These are phyloP conservation scores for Rhododendron molle DNA, from an alignment of 148 eudicot species.

Conservation along the genomic window DNA sequence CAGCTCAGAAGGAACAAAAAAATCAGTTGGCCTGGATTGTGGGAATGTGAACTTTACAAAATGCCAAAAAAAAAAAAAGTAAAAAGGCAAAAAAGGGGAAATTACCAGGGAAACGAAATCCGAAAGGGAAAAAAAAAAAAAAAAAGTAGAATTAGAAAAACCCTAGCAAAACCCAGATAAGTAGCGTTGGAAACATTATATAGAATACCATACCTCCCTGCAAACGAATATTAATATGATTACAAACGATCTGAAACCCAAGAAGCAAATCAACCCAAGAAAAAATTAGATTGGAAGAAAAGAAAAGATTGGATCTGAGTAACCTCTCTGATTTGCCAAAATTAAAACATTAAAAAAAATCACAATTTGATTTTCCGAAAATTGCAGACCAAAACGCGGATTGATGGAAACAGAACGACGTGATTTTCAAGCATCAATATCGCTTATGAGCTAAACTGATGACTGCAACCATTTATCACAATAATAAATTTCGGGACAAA, in stretches of 20 bases:
- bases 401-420: slow-evolving; percentile 13
- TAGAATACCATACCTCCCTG: neutral
- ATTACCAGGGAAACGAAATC: neutral
- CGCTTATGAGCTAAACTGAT: neutral
- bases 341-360: neutral
- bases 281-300: neutral
- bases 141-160: neutral
- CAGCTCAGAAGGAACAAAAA: neutral
- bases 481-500: neutral
- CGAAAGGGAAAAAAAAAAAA: neutral
- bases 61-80: too few relatives aligned
- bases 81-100: neutral
- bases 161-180: slow-evolving; percentile 21
- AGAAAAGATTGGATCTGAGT: slow-evolving; percentile 12
- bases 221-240: neutral
- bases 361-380: slow-evolving; percentile 3
- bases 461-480: neutral
- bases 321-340: neutral
- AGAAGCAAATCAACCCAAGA: slow-evolving; percentile 5
- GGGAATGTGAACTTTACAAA: neutral
- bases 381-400: slow-evolving; percentile 9
- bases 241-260: slow-evolving; percentile 15
- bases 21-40: neutral
- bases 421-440: neutral
- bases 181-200: neutral